These are phyloP conservation scores for Eudorina sp. DNA, from an alignment of 139 green algal genomes.

Conservation along the genomic window DNA sequence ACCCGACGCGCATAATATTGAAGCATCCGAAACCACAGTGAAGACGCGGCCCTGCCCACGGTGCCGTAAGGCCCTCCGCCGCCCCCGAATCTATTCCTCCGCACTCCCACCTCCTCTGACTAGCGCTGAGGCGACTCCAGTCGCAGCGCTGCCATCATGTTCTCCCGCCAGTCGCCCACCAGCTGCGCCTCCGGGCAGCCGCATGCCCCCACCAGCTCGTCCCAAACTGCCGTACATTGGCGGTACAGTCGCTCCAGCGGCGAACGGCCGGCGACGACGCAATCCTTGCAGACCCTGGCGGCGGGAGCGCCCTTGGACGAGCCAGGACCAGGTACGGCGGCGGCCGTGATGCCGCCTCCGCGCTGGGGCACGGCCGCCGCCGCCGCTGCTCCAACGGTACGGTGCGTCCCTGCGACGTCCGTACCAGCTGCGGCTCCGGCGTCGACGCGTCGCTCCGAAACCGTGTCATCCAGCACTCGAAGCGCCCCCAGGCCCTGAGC, in stretches of 20 bases:
- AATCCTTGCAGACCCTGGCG: too few species aligned
- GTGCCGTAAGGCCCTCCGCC: too few species aligned
- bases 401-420: too few species aligned
- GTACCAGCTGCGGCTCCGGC: too few species aligned
- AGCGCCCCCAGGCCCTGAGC: not conserved
- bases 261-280: not conserved
- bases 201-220: slow-evolving; percentile 1
- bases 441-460: too few species aligned
- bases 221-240: slow-evolving; percentile 31
- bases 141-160: not conserved
- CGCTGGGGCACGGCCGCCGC: not conserved
- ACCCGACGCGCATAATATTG: too few species aligned
- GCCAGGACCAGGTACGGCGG: not conserved
- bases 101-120: too few species aligned
- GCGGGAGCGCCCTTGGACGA: too few species aligned
- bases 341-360: not conserved
- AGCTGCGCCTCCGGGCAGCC: slow-evolving; percentile 1
- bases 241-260: not conserved
- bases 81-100: too few species aligned
- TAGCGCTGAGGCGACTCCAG: too few species aligned
- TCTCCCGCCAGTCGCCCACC: slow-evolving; percentile 3
- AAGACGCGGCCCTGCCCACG: too few species aligned
- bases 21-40: too few species aligned
- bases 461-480: not conserved
- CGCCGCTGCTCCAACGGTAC: not conserved